phyloP scores from a whole-genome alignment of 768 basidiomycete species.

The Candolleomyces eurysporus region DNA sequence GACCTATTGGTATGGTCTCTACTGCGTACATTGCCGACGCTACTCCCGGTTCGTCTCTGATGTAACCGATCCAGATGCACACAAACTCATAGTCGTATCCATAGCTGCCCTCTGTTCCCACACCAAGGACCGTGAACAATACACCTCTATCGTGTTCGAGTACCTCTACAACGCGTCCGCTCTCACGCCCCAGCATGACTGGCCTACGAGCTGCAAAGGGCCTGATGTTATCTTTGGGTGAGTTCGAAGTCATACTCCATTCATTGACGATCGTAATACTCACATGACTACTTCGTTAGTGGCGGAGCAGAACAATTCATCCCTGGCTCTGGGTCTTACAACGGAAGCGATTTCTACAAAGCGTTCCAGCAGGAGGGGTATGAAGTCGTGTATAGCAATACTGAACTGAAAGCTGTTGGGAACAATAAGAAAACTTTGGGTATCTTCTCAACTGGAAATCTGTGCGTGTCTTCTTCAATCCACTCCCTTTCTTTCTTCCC shows the following conservation, averaged over 20 bases:
- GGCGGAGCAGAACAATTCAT: constrained; percentile 46
- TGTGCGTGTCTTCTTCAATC: constrained; percentile 14
- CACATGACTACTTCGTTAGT: constrained; percentile 17
- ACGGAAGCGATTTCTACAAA: constrained; percentile 40
- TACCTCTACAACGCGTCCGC: constrained; percentile 31
- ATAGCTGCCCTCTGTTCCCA: constrained; percentile 40
- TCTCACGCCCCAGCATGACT: constrained; percentile 32
- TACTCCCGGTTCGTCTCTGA: constrained; percentile 31
- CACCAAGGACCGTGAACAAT: constrained; percentile 38
- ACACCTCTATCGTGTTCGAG: constrained; percentile 33
- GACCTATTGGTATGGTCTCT: constrained; percentile 43
- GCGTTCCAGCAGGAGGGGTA: constrained; percentile 39
- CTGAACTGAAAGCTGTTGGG: constrained; percentile 26
- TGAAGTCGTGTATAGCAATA: constrained; percentile 38
- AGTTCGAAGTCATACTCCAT: constrained; percentile 4
- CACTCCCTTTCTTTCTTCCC: background rate
- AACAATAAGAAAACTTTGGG: constrained; percentile 39
- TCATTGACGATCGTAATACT: background rate
- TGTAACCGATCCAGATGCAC: background rate
- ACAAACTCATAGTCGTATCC: background rate
- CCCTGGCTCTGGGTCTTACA: constrained; percentile 33
- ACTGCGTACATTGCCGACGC: constrained; percentile 46
- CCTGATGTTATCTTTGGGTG: constrained; percentile 46
- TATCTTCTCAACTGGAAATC: constrained; percentile 37
- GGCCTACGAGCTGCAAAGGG: constrained; percentile 41